phyloP scores from a whole-genome alignment of 106 monocot genomes.

The Dendrobium nobile region DNA sequence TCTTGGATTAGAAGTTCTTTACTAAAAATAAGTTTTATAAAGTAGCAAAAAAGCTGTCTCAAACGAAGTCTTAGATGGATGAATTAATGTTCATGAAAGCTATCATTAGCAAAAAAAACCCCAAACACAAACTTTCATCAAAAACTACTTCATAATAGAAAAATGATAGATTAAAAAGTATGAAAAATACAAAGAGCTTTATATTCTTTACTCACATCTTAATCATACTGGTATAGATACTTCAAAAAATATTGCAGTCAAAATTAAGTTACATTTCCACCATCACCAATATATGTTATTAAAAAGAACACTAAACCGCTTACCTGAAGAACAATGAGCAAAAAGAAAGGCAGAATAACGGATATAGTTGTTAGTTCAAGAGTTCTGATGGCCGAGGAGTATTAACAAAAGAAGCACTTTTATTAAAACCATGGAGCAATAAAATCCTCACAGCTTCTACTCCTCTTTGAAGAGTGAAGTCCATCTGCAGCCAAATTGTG shows the following conservation, averaged over 20 bases:
- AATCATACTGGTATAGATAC: not conserved
- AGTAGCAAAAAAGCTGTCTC: too few species aligned
- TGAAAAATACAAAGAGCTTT: too few species aligned
- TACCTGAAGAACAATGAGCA: not conserved
- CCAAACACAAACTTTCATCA: too few species aligned
- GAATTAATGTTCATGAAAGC: too few species aligned
- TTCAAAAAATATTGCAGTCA: not conserved
- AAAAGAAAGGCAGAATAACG: too few species aligned
- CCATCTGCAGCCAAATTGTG: slow-evolving; percentile 37
- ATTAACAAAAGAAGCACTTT: slow-evolving; percentile 77
- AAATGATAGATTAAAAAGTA: too few species aligned
- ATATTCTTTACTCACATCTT: not conserved
- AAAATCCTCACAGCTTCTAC: slow-evolving; percentile 63
- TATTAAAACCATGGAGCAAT: slow-evolving; percentile 66
- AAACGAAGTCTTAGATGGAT: too few species aligned
- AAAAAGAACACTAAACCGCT: not conserved
- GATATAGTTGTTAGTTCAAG: slow-evolving; percentile 19
- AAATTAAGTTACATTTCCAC: not conserved
- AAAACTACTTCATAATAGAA: too few species aligned
- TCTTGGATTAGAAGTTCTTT: too few species aligned
- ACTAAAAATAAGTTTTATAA: too few species aligned
- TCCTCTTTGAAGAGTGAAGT: slow-evolving; percentile 59
- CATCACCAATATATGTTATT: not conserved
- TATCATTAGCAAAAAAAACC: too few species aligned
- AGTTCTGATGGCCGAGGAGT: slow-evolving; percentile 39